These are phyloP conservation scores for Pochonia chlamydosporia DNA, from an alignment of 2,329 filamentous ascomycete genomes.

Conservation along the genomic window DNA sequence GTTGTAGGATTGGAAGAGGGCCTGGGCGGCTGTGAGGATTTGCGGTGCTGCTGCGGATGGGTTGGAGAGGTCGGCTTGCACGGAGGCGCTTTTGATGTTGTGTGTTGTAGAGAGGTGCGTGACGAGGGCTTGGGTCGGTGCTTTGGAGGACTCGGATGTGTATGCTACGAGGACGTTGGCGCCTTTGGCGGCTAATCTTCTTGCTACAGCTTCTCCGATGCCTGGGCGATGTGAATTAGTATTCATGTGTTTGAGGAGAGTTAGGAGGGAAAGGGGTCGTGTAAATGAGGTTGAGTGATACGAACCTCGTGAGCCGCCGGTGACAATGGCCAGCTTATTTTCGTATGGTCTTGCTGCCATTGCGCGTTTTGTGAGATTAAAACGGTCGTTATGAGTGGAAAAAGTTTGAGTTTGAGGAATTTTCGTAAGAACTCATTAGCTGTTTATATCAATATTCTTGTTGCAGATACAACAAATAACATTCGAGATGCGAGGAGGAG, in stretches of 20 bases:
- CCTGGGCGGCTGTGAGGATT: conserved; percentile 23
- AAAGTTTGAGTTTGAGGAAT: no score
- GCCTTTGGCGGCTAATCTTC: conserved; percentile 55
- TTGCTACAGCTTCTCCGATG: conserved; percentile 54
- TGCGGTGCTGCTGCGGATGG: conserved; percentile 18
- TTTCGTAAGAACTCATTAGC: no score
- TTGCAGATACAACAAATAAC: no score
- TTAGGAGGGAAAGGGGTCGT: no score
- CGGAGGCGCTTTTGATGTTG: conserved; percentile 22
- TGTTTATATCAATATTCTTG: no score
- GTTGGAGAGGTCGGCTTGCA: conserved; percentile 24
- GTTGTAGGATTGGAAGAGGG: conserved; percentile 20
- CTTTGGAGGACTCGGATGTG: conserved; percentile 48
- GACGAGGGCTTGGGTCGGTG: conserved; percentile 41
- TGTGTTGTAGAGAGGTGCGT: conserved; percentile 38
- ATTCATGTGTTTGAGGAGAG: neutral
- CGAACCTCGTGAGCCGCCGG: conserved; percentile 27
- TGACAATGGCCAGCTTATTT: conserved; percentile 27
- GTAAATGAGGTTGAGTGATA: neutral
- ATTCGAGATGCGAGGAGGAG: no score
- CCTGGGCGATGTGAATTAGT: conserved; percentile 3
- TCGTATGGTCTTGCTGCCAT: conserved; percentile 24
- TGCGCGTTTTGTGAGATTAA: neutral
- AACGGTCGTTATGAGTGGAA: no score
- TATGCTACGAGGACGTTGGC: conserved; percentile 55